phyloP scores from a whole-genome alignment of 768 basidiomycete species.

The Hortiboletus flavorubellus region DNA sequence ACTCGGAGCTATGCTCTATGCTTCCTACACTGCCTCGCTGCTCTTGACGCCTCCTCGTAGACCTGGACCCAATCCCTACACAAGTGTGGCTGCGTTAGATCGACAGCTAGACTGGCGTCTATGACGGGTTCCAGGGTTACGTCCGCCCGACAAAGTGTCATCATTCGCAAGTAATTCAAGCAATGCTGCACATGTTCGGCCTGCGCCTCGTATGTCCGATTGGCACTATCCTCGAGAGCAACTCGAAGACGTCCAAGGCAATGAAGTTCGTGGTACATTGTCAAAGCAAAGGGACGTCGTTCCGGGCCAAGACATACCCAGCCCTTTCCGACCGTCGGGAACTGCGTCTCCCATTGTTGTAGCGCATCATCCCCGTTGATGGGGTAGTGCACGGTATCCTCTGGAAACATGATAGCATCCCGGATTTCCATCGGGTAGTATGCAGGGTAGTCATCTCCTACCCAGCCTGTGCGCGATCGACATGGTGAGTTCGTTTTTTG shows the following conservation, averaged over 20 bases:
- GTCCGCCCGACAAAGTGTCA: slow-evolving; percentile 45
- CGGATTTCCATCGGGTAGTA: slow-evolving; percentile 26
- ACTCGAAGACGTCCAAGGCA: slow-evolving; percentile 32
- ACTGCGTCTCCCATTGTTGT: slow-evolving; percentile 22
- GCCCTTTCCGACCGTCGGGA: slow-evolving; percentile 17
- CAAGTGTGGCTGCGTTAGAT: slow-evolving; percentile 22
- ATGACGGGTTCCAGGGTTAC: slow-evolving; percentile 45
- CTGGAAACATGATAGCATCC: slow-evolving; percentile 23
- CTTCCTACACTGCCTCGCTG: slow-evolving; percentile 6
- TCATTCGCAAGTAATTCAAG: slow-evolving; percentile 46
- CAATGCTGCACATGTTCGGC: slow-evolving; percentile 39
- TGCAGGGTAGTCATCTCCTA: slow-evolving; percentile 26
- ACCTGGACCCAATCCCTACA: slow-evolving; percentile 28
- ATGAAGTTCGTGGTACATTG: slow-evolving; percentile 39
- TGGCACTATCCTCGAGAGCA: slow-evolving; percentile 18
- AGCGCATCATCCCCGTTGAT: slow-evolving; percentile 22
- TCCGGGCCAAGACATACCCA: slow-evolving; percentile 28
- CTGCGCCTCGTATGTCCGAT: slow-evolving; percentile 15
- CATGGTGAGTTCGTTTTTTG: background rate
- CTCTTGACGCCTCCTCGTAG: slow-evolving; percentile 22
- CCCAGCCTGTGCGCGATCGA: slow-evolving; percentile 16
- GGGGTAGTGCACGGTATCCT: slow-evolving; percentile 26
- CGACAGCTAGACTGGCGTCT: slow-evolving; percentile 14
- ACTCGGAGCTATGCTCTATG: background rate
- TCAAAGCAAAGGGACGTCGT: slow-evolving; percentile 31